Conservation (phyloP, 2,329 filamentous ascomycete species). For the Basipetospora sp. region DNA sequence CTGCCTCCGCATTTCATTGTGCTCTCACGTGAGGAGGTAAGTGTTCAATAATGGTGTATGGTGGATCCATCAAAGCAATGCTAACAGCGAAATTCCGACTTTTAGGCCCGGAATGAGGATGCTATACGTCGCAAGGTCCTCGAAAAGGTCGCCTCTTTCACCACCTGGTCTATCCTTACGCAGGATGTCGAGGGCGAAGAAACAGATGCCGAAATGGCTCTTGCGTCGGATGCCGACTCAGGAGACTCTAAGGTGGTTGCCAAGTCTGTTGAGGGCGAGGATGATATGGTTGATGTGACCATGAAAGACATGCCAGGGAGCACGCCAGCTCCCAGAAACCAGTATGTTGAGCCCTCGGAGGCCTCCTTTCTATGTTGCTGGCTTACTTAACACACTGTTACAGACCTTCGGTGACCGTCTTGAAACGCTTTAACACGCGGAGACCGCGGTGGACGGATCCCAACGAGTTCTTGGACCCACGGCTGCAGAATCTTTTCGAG, state of each 20-base stretch:
- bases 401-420: constrained; percentile 9
- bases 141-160: constrained; percentile 59
- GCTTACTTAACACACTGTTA: too few relatives aligned
- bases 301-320: constrained; percentile 49
- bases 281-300: constrained; percentile 78
- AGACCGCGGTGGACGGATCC: constrained; percentile 40
- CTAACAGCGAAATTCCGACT: neutral
- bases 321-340: constrained; percentile 11
- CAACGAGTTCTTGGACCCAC: constrained; percentile 42
- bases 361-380: too few relatives aligned
- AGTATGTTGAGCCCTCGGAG: constrained; percentile 2
- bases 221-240: constrained; percentile 52
- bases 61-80: too few relatives aligned
- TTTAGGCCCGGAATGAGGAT: constrained; percentile 43
- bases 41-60: constrained; percentile 6
- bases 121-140: constrained; percentile 67
- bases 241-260: constrained; percentile 58
- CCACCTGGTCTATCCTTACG: constrained; percentile 51
- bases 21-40: constrained; percentile 57
- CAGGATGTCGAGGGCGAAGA: constrained; percentile 30
- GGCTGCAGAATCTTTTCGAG: constrained; percentile 60
- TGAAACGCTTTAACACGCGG: constrained; percentile 33
- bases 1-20: constrained; percentile 55
- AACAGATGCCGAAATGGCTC: constrained; percentile 53
- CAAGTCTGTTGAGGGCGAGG: constrained; percentile 71